Conservation (phyloP, 345 rosid genomes). For the Bruguiera parviflora region DNA sequence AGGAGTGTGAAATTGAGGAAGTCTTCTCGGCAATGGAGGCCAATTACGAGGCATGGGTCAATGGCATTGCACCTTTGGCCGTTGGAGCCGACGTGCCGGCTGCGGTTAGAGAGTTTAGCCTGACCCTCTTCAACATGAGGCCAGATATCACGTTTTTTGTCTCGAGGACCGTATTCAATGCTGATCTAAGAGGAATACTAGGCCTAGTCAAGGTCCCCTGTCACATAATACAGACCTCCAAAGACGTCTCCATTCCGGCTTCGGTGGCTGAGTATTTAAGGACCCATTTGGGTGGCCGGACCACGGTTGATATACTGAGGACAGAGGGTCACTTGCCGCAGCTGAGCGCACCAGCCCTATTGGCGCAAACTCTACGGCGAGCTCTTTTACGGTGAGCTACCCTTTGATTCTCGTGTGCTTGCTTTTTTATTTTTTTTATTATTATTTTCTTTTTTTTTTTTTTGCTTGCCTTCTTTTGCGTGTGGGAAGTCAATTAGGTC, state of each 20-base stretch:
- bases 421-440: no score
- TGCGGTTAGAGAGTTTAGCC: conserved; percentile 78
- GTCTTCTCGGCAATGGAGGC: conserved; percentile 73
- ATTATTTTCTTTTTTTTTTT: no score
- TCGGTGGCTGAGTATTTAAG: conserved; percentile 63
- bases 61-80: conserved; percentile 64
- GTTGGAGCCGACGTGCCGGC: conserved; percentile 80
- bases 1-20: conserved; percentile 52
- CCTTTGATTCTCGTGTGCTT: no score
- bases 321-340: conserved; percentile 91
- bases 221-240: conserved; percentile 65
- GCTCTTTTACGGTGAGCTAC: conserved; percentile 49
- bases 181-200: conserved; percentile 65
- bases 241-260: conserved; percentile 58
- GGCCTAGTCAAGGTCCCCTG: conserved; percentile 63
- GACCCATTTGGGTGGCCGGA: conserved; percentile 64
- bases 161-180: conserved; percentile 51
- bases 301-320: conserved; percentile 53
- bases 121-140: conserved; percentile 87
- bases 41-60: conserved; percentile 80
- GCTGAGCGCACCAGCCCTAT: conserved; percentile 60
- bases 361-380: conserved; percentile 63
- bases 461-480: no score
- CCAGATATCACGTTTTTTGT: conserved; percentile 76
- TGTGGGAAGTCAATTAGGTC: neutral